A percentile compares a stretch with the other conserved stretches of the same genome.
Conservation (phyloP, 208 protist species). For the Leishmania guyanensis region DNA sequence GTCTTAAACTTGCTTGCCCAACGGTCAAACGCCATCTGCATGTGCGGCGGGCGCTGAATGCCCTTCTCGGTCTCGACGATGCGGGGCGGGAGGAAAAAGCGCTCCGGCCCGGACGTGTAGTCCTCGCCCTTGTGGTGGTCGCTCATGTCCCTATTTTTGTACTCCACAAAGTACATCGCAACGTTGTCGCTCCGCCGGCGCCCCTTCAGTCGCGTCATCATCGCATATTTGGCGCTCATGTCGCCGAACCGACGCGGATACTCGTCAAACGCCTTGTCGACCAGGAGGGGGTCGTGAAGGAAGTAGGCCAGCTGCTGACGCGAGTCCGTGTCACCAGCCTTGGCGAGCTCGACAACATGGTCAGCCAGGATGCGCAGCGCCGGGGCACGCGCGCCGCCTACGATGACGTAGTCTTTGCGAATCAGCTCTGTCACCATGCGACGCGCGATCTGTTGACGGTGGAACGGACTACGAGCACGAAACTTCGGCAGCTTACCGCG, state of each 20-base stretch:
- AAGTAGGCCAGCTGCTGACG: constrained; percentile 91
- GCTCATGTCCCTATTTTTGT: constrained; percentile 88
- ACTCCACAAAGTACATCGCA: constrained; percentile 92
- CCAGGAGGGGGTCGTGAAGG: constrained; percentile 88
- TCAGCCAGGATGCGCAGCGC: constrained; percentile 87
- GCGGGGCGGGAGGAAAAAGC: constrained; percentile 89
- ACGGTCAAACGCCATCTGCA: constrained; percentile 93
- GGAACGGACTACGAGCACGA: constrained; percentile 79
- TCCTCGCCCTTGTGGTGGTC: constrained; percentile 93
- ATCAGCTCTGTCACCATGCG: constrained; percentile 93
- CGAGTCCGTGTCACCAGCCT: constrained; percentile 87
- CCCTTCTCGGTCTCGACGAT: constrained; percentile 90
- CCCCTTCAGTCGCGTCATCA: constrained; percentile 86
- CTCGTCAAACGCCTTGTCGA: constrained; percentile 93
- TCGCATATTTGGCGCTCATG: constrained; percentile 85
- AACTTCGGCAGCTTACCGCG: constrained; percentile 86
- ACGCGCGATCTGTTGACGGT: constrained; percentile 85
- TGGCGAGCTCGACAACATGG: constrained; percentile 89
- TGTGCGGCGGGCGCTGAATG: constrained; percentile 88
- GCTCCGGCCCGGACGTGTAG: constrained; percentile 78
- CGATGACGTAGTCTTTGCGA: constrained; percentile 89
- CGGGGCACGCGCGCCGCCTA: constrained; percentile 82
- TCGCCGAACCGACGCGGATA: constrained; percentile 86
- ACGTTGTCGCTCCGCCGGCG: constrained; percentile 70
- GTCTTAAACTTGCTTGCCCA: constrained; percentile 93